Base-by-base conservation (phyloP, 352 stramenopile genomes). In the Blastocystis sp. region DNA sequence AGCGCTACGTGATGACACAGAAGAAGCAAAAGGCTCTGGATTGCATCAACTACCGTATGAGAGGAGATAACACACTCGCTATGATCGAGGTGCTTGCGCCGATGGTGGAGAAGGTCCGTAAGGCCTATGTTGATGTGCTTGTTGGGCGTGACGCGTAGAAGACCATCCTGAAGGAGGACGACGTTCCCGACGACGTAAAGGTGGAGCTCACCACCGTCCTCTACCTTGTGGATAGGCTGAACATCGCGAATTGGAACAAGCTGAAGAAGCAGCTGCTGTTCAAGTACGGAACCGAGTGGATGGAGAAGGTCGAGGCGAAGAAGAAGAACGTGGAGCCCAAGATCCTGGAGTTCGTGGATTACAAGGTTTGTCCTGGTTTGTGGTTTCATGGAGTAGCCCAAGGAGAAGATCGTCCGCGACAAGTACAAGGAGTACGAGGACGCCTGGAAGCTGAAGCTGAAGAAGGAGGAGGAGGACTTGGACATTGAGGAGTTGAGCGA, bases 391-490 rank as follows among this genome's bases (percentile, higher is more conserved):
- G 9, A 31, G 71, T 59, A 81, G 71, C 71, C 71, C 16, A 85
- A 85, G 55, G 74, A 85, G 74, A 85, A 85, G 74, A 41, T 67
- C 61, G 74, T 85, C 24, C 74, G 74, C 37, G 74, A 85, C 51
- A 85, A 85, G 61, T 85, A 85, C 74, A 85, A 85, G 61, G 74
- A 85, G 37, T 85, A 37, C 51, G 74, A 85, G 29, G 74, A 85
- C 50, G 74, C 74, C 9, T 85, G 74, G 74, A 85, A 85, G 61
- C 74, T 85, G 59, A 37, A 70, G 51, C 51, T 85, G 74, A 85
- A 85, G 74, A 85, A 85, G 74, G 74, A 85, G 74, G 74, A 85
- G 51, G 74, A 85, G 61, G 74, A 85, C n/a, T 55, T 85, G 33
- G 74, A 85, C 51, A 85, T 85, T 39, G 74, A 85, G 51, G 74